Base-by-base conservation (phyloP, 2,329 filamentous ascomycete species). In the Boeremia lycopersici region DNA sequence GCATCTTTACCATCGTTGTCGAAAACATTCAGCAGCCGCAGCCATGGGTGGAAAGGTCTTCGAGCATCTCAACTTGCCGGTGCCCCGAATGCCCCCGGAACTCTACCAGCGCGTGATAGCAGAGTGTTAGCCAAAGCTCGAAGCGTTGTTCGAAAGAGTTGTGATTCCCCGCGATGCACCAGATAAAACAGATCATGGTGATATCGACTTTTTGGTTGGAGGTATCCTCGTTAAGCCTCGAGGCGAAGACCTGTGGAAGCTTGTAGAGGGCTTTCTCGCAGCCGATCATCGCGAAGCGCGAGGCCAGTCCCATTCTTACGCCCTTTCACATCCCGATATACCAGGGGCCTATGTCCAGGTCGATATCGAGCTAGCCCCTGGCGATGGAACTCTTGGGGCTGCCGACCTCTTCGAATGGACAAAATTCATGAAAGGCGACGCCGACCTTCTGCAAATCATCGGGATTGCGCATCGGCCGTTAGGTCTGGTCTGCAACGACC, bases 401-500 rank as follows among this genome's bases (percentile, higher is more conserved):
- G 49, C 47, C 1, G 70, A 72, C 1, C 59, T 74, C 0, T 48
- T 80, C 83, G 58, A 77, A 28, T 93, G 89, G 89, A 79, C 81
- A 33, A 73, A 84, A 3, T 91, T 92, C 74, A 85, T 85, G 61
- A 80, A 88, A 34, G 82, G 84, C 0, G 90, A 93, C 63, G 88
- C 89, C n/a, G 90, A 93, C 62, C 65, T 86, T 2, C 86, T 86
- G 81, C 88, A 84, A 55, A 80, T 86, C 8, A 69, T 93, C 0
- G 88, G 89, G 5, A 79, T 82, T 15, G 83, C 81, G 8, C 84
- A 90, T 57, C 82, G 87, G 0, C 82, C 81, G 0, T 82, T 85
- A 31, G 89, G 89, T 1, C 81, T 95, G 7, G 89, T 84, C 0
- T 76, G 85, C 23, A 87, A 86, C 60, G 84, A 90, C 45, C 72